A percentile compares a stretch with the other conserved stretches of the same genome.
phyloP scores from a whole-genome alignment of 2,329 filamentous ascomycete genomes.

The Chaetomium strumarium region DNA sequence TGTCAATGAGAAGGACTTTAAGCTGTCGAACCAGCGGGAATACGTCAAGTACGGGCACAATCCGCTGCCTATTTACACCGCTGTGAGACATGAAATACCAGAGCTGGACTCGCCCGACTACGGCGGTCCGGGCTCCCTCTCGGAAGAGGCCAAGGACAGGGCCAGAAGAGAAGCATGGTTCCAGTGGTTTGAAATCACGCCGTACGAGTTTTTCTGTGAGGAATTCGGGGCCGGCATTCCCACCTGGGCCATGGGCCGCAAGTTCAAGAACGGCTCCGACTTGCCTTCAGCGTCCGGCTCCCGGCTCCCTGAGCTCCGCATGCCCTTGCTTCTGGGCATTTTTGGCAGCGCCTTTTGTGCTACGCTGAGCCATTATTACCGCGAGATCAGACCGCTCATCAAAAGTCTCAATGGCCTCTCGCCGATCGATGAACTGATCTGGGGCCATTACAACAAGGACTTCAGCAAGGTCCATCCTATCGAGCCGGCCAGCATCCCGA shows the following conservation, averaged over 20 bases:
- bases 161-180: conserved; percentile 76
- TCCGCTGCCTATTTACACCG: conserved; percentile 91
- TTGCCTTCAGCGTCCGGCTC: conserved; percentile 58
- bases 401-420: conserved; percentile 67
- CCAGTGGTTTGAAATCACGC: conserved; percentile 95
- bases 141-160: conserved; percentile 46
- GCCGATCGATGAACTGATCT: conserved; percentile 74
- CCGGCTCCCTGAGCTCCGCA: conserved; percentile 74
- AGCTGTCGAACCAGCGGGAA: conserved; percentile 78
- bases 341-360: conserved; percentile 97
- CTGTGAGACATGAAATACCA: conserved; percentile 92
- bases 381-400: conserved; percentile 80
- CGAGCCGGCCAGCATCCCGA: conserved; percentile 83
- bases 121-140: conserved; percentile 30
- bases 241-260: conserved; percentile 84
- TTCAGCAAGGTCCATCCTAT: conserved; percentile 91
- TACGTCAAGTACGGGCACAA: conserved; percentile 72
- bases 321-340: conserved; percentile 84
- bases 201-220: conserved; percentile 93
- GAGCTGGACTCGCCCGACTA: conserved; percentile 43
- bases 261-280: conserved; percentile 67
- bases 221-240: conserved; percentile 88
- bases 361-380: conserved; percentile 92
- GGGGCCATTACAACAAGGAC: conserved; percentile 69
- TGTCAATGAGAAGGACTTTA: conserved; percentile 73